Conservation (phyloP, 2,329 filamentous ascomycete genomes). For the Stachybotrys chartarum region DNA sequence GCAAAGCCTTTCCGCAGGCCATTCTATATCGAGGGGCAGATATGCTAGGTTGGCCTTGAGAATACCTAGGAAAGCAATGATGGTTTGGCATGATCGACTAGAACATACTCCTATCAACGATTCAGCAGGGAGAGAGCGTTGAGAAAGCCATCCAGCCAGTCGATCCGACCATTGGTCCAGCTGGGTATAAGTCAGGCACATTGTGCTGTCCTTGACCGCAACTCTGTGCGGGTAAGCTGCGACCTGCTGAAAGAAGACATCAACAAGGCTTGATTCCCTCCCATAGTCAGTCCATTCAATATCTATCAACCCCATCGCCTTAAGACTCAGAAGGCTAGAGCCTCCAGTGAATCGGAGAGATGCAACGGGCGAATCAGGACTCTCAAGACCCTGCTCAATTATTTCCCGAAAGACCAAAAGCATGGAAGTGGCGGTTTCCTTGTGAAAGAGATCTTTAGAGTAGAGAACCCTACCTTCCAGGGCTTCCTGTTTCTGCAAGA, state of each 20-base stretch:
- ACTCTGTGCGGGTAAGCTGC: conserved; percentile 1
- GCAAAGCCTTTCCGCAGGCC: conserved; percentile 1
- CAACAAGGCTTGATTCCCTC: conserved; percentile 6
- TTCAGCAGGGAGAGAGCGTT: conserved; percentile 36
- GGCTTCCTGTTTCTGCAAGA: conserved; percentile 3
- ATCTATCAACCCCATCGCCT: conserved; percentile 9
- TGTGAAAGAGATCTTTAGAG: conserved; percentile 6
- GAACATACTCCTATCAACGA: conserved; percentile 56
- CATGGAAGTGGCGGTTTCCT: conserved; percentile 5
- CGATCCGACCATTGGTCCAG: conserved; percentile 21
- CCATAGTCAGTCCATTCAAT: conserved; percentile 7
- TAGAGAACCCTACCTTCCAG: conserved; percentile 3
- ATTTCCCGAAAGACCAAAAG: conserved; percentile 6
- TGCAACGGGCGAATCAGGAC: not conserved
- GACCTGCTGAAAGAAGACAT: conserved; percentile 5
- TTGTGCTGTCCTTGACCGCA: conserved; percentile 4
- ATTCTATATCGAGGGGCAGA: conserved; percentile 30
- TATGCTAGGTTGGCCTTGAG: conserved; percentile 45
- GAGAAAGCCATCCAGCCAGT: conserved; percentile 32
- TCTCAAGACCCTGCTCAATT: conserved; percentile 3
- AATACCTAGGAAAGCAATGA: conserved; percentile 48
- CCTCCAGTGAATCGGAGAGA: conserved; percentile 4
- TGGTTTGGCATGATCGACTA: conserved; percentile 54
- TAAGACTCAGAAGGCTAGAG: conserved; percentile 1
- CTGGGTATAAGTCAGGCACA: conserved; percentile 14